phyloP scores from a whole-genome alignment of 768 basidiomycete genomes.

The Zangia roseola region DNA sequence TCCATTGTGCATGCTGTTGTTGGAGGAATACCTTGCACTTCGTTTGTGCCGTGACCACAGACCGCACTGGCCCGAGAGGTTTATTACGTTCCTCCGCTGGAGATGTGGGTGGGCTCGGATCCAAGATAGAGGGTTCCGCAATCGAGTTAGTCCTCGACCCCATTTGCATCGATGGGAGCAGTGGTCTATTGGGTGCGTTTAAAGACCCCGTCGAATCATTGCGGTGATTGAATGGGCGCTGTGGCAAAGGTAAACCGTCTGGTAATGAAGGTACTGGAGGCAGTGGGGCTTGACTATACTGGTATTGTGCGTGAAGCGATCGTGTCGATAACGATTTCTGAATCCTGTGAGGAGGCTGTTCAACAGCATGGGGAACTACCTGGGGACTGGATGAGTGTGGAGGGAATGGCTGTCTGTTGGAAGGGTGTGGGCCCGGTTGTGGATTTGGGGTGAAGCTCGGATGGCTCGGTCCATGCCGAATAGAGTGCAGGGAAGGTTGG shows the following conservation, averaged over 20 bases:
- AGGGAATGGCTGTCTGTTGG: conserved; percentile 9
- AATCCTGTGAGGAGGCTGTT: conserved; percentile 37
- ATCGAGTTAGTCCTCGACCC: conserved; percentile 52
- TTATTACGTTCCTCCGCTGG: conserved; percentile 57
- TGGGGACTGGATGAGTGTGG: conserved; percentile 13
- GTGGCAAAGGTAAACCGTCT: conserved; percentile 32
- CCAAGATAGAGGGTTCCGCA: conserved; percentile 52
- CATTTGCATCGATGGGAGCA: conserved; percentile 64
- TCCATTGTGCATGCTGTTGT: conserved; percentile 98
- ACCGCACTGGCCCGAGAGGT: conserved; percentile 65
- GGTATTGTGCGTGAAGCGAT: conserved; percentile 55
- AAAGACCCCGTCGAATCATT: conserved; percentile 17
- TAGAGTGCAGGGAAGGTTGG: conserved; percentile 14
- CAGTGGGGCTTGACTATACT: conserved; percentile 35
- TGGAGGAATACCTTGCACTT: conserved; percentile 98
- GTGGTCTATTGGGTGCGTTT: conserved; percentile 44
- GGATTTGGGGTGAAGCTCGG: conserved; percentile 15
- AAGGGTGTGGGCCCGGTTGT: conserved; percentile 12
- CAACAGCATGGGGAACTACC: conserved; percentile 40
- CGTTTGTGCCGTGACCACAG: conserved; percentile 84
- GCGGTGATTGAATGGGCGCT: conserved; percentile 20
- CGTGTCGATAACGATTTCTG: conserved; percentile 58
- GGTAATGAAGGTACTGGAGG: conserved; percentile 42
- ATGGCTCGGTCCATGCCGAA: conserved; percentile 11
- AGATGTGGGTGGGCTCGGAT: conserved; percentile 83